These are phyloP conservation scores for Tremella yokohamensis DNA, from an alignment of 768 basidiomycete genomes.

Conservation along the genomic window DNA sequence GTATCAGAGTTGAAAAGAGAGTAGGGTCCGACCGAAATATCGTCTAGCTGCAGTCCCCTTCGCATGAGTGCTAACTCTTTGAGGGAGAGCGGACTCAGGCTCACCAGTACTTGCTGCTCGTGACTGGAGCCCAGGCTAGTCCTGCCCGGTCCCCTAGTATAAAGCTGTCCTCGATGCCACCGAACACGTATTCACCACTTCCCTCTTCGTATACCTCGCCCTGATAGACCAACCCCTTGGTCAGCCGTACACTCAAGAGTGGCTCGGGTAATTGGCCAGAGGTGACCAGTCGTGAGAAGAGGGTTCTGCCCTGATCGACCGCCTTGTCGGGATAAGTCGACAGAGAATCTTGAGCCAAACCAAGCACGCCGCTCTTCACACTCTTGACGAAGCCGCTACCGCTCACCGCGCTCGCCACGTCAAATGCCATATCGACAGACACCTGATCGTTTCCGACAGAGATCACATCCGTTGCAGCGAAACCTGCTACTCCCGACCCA, in stretches of 20 bases:
- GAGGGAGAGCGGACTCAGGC: not conserved
- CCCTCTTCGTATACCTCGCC: conserved; percentile 20
- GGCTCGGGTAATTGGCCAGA: conserved; percentile 12
- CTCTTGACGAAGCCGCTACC: conserved; percentile 13
- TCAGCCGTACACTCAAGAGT: conserved; percentile 21
- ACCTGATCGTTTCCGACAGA: conserved; percentile 3
- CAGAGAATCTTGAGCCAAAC: conserved; percentile 22
- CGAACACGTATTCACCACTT: conserved; percentile 18
- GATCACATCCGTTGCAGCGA: conserved; percentile 12
- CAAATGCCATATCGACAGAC: conserved; percentile 13
- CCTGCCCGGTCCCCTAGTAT: conserved; percentile 16
- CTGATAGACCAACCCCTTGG: conserved; percentile 17
- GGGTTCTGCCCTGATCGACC: conserved; percentile 11
- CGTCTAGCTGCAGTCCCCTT: conserved; percentile 21
- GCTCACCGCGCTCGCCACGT: conserved; percentile 10
- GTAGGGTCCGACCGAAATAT: conserved; percentile 17
- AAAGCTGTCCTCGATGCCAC: conserved; percentile 22
- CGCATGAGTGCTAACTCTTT: not conserved
- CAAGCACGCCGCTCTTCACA: conserved; percentile 15
- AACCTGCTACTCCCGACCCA: conserved; percentile 22
- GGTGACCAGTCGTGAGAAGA: conserved; percentile 25
- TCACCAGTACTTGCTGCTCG: conserved; percentile 28
- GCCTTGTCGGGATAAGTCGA: conserved; percentile 2
- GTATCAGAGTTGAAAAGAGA: conserved; percentile 16
- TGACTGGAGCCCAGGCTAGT: conserved; percentile 17